Evolutionary conservation across 2,329 filamentous ascomycete species (phyloP).

Genomic region (Neopestalotiopsis rosae): DNA sequence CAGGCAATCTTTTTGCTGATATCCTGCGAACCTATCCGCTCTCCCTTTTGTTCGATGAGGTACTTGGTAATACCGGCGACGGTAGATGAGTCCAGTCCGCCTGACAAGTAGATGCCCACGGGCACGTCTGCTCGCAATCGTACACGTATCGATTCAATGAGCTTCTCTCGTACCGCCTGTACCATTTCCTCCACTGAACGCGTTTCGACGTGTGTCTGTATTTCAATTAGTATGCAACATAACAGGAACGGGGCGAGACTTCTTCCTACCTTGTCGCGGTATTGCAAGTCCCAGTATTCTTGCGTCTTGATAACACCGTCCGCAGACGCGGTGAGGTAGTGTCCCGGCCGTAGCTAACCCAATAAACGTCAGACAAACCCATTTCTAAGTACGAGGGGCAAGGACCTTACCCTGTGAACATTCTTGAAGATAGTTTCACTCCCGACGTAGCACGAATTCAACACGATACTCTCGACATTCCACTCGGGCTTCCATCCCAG

Average conservation of each 20-base stretch:
- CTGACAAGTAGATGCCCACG: slow-evolving; percentile 60
- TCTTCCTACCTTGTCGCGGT: slow-evolving; percentile 52
- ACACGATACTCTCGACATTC: slow-evolving; percentile 51
- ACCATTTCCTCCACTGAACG: slow-evolving; percentile 57
- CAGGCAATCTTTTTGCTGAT: slow-evolving; percentile 34
- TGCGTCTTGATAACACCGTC: slow-evolving; percentile 27
- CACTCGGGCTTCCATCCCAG: slow-evolving; percentile 58
- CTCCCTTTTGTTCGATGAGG: slow-evolving; percentile 51
- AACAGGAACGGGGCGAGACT: neutral
- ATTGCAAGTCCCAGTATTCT: slow-evolving; percentile 59
- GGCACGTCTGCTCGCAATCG: slow-evolving; percentile 63
- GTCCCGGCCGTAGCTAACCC: slow-evolving; percentile 42
- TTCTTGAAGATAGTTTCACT: slow-evolving; percentile 53
- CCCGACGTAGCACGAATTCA: slow-evolving; percentile 44
- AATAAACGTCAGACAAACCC: neutral
- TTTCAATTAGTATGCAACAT: too few relatives aligned
- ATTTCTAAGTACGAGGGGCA: neutral
- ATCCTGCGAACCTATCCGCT: slow-evolving; percentile 49
- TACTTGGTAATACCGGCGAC: slow-evolving; percentile 61
- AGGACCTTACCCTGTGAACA: slow-evolving; percentile 36
- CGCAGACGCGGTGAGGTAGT: slow-evolving; percentile 42
- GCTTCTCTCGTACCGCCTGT: slow-evolving; percentile 49
- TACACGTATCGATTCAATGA: slow-evolving; percentile 57
- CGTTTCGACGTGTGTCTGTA: slow-evolving; percentile 39
- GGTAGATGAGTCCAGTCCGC: slow-evolving; percentile 62